A percentile compares a stretch with the other conserved stretches of the same genome.
Evolutionary conservation across 176 grass and related monocot genomes (phyloP).

Genomic region (Triticum aestivum): DNA sequence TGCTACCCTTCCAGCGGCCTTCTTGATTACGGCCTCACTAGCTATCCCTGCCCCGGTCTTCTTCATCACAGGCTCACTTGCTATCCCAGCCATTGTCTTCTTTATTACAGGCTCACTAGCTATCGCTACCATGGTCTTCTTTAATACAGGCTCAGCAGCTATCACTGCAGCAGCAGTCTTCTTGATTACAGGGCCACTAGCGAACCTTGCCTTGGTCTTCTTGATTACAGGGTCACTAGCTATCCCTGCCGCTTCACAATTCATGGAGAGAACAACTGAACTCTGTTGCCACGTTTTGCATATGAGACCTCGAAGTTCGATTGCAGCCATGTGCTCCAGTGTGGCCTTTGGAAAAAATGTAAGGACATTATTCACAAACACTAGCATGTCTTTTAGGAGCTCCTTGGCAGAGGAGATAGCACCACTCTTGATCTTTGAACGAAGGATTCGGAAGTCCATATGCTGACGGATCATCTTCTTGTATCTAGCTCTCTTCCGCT

Average conservation of each 20-base stretch:
- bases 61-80: not conserved
- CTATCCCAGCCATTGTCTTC: not conserved
- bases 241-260: not conserved
- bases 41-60: not conserved
- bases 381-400: conserved; percentile 71
- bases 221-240: conserved; percentile 11
- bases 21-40: not conserved
- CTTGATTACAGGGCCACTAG: not conserved
- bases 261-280: conserved; percentile 20
- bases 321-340: conserved; percentile 64
- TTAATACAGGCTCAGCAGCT: not conserved
- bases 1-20: not conserved
- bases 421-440: conserved; percentile 69
- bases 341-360: conserved; percentile 70
- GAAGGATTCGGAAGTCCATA: conserved; percentile 73
- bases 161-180: not conserved
- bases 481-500: conserved; percentile 67
- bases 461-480: conserved; percentile 86
- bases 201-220: not conserved
- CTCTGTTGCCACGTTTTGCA: conserved; percentile 46
- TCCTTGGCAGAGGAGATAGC: conserved; percentile 67
- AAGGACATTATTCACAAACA: conserved; percentile 74
- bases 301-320: conserved; percentile 51
- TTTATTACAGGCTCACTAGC: not conserved
- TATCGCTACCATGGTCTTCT: not conserved